A percentile compares a stretch with the other conserved stretches of the same genome.
Conservation (phyloP, 164 flowering plant species). For the Vitis rupestris region DNA sequence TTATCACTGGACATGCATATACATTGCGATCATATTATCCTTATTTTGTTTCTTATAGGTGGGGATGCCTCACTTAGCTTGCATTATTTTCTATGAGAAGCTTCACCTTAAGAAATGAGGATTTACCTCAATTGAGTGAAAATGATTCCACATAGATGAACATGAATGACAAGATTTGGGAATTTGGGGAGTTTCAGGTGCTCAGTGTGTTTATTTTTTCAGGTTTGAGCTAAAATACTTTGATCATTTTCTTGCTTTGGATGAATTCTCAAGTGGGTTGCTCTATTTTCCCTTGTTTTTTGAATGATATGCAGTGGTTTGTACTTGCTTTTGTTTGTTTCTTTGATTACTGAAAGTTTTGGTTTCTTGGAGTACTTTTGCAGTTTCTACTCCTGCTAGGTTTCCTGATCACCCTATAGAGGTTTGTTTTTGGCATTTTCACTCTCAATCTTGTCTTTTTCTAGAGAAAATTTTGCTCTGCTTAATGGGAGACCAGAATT, state of each 20-base stretch:
- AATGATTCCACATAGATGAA: too few species aligned
- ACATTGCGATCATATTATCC: neutral
- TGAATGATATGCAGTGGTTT: neutral
- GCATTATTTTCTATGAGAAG: conserved; percentile 13
- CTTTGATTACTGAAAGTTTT: neutral
- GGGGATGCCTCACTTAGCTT: conserved; percentile 63
- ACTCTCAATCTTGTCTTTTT: neutral
- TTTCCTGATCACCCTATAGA: conserved; percentile 96
- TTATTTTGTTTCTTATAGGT: conserved; percentile 41
- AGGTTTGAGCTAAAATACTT: conserved; percentile 78
- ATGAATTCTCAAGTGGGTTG: conserved; percentile 79
- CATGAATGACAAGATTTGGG: neutral
- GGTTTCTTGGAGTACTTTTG: conserved; percentile 12
- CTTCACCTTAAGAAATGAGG: conserved; percentile 19
- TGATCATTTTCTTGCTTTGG: conserved; percentile 80
- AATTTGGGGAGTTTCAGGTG: conserved; percentile 3
- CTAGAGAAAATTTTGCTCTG: neutral
- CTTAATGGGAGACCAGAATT: neutral
- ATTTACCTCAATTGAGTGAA: conserved; percentile 6
- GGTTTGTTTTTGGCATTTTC: conserved; percentile 32
- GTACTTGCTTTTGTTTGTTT: neutral
- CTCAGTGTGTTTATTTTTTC: conserved; percentile 17
- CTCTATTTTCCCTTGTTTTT: conserved; percentile 8
- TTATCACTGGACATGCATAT: neutral
- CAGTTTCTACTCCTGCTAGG: conserved; percentile 87